These are phyloP conservation scores for Taxawa tesnikishii DNA, from an alignment of 2,329 filamentous ascomycete genomes.

Conservation along the genomic window DNA sequence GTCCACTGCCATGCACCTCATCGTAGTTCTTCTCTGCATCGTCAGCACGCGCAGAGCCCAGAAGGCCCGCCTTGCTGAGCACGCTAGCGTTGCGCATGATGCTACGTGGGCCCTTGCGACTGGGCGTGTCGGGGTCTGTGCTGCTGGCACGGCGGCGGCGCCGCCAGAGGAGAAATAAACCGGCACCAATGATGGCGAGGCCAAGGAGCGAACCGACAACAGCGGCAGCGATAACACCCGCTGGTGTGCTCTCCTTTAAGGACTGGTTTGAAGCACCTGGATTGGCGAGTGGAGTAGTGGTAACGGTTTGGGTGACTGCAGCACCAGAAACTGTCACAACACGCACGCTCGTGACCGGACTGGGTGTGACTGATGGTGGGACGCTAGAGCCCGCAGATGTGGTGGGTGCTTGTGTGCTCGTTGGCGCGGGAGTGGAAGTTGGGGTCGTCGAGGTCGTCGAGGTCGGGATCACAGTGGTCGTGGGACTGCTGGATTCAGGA, in stretches of 20 bases:
- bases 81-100: constrained; percentile 31
- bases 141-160: constrained; percentile 16
- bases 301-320: constrained; percentile 31
- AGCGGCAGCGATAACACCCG: constrained; percentile 33
- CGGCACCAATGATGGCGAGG: constrained; percentile 23
- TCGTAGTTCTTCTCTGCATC: constrained; percentile 15
- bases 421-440: constrained; percentile 5
- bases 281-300: constrained; percentile 21
- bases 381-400: constrained; percentile 9
- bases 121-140: constrained; percentile 5
- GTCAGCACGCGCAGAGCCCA: constrained; percentile 16
- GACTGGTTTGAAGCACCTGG: constrained; percentile 11
- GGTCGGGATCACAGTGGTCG: constrained; percentile 9
- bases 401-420: constrained; percentile 6
- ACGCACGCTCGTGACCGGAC: constrained; percentile 22
- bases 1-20: constrained; percentile 15
- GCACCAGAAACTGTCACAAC: constrained; percentile 31
- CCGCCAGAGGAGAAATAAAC: constrained; percentile 26
- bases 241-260: constrained; percentile 17
- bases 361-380: constrained; percentile 11
- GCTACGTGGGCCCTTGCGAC: constrained; percentile 5
- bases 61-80: constrained; percentile 34
- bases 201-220: constrained; percentile 29
- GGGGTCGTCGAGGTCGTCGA: constrained; percentile 9
- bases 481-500: constrained; percentile 8